Conservation (phyloP, 441 rosid species). For the Populus hybrid region DNA sequence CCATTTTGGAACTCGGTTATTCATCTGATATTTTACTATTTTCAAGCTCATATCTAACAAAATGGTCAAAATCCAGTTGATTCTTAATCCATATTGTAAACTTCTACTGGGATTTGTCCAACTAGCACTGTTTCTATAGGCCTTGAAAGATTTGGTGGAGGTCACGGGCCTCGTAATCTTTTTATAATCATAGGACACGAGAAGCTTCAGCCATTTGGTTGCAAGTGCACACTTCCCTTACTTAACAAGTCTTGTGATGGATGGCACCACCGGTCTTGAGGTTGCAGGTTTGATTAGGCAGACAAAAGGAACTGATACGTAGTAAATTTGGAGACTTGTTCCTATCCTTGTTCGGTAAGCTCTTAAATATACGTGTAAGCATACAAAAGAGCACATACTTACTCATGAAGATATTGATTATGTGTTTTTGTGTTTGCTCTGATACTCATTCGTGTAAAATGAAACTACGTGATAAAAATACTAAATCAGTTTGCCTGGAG, state of each 20-base stretch:
- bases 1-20: not conserved
- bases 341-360: not conserved
- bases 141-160: slow-evolving; percentile 3
- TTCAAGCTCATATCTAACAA: not conserved
- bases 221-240: not conserved
- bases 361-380: not conserved
- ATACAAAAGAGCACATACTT: too few species aligned
- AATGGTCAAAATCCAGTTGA: not conserved
- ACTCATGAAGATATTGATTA: too few species aligned
- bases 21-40: not conserved
- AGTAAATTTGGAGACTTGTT: not conserved
- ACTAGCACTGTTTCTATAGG: not conserved
- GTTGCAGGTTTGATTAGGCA: not conserved
- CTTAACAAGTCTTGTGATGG: not conserved
- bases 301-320: not conserved
- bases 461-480: not conserved
- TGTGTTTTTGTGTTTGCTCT: not conserved
- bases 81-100: not conserved
- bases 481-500: not conserved
- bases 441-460: not conserved
- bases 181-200: not conserved
- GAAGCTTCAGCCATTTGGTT: not conserved
- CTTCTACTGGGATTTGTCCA: slow-evolving; percentile 1
- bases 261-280: not conserved
- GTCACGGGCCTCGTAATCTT: not conserved